Base-by-base conservation (phyloP, 108 stramenopile species). In the Bacterosira constricta region DNA sequence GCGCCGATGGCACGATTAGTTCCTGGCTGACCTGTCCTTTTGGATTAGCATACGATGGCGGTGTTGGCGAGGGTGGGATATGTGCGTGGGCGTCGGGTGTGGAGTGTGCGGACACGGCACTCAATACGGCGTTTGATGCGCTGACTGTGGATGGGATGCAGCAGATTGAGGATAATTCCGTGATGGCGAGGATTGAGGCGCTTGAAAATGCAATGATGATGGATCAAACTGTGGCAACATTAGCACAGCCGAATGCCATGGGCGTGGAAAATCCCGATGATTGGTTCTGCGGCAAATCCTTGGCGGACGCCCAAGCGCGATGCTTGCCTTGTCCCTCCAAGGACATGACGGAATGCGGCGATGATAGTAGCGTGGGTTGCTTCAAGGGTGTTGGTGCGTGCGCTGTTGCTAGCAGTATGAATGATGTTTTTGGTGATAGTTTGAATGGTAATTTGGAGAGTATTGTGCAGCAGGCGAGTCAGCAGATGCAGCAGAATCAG, bases 261-360 rank as follows among this genome's bases (percentile, higher is more conserved):
- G 30, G 1, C 32, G 27, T 20, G 32, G 32, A 26, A 35, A 72
- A 72, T 56, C 71, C 71, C 27, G 29, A 63, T 9, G 54, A 63
- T 27, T 72, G n/a, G n/a, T 72, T 41, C 50, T 72, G 71, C 42
- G 71, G 71, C 37, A 39, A 53, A 23, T 63, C 61, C 30, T 23
- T 49, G 7, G 26, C 44, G 12, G 50, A 72, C 29, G 71, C 71
- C 17, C 39, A 50, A 15, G 7, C 3, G 26, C 36, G 26, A 0
- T 72, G 71, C 42, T 38, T 45, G 5, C 61, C 71, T 1, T 72
- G 71, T 35, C 71, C 71, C 6, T 41, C 51, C 2, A 61, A 61
- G 1, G 38, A 13, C 7, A 20, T 63, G 41, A 21, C 53, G 25
- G 61, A 63, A 21, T n/a, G n/a, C n/a, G n/a, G n/a, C n/a, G n/a